phyloP scores from a whole-genome alignment of 805 yeast species.

The Metschnikowia anglica region DNA sequence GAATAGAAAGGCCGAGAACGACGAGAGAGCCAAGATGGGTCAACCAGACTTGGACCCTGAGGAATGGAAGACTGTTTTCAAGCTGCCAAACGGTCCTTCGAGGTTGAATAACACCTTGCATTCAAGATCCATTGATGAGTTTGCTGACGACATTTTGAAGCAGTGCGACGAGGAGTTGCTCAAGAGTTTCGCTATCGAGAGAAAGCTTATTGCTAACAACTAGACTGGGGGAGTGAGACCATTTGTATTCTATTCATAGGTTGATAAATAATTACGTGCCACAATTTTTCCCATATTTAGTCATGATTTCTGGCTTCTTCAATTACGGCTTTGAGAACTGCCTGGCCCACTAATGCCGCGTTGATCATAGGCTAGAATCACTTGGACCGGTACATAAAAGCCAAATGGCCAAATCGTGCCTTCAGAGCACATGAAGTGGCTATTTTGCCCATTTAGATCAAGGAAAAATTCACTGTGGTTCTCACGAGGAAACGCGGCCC shows the following conservation, averaged over 20 bases:
- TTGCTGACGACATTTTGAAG: constrained; percentile 69
- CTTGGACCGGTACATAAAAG: neutral
- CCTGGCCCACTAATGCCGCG: constrained; percentile 9
- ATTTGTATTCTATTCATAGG: constrained; percentile 10
- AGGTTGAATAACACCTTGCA: constrained; percentile 69
- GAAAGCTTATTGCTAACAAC: constrained; percentile 41
- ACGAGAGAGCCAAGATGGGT: constrained; percentile 56
- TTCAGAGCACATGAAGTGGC: no score
- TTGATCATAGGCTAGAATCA: constrained; percentile 6
- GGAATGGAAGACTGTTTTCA: constrained; percentile 67
- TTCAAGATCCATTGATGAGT: constrained; percentile 65
- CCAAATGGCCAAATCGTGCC: no score
- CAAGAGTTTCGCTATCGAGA: constrained; percentile 59
- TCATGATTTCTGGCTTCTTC: neutral
- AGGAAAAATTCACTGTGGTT: no score
- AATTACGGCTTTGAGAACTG: no score
- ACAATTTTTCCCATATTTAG: neutral
- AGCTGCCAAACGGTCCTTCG: constrained; percentile 72
- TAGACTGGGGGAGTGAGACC: constrained; percentile 11
- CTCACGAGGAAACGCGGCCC: no score
- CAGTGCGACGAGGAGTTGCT: constrained; percentile 65
- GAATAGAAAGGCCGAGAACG: constrained; percentile 64
- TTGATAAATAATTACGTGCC: constrained; percentile 7
- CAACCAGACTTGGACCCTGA: constrained; percentile 54
- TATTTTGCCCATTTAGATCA: no score